These are phyloP conservation scores for Setaria italica DNA, from an alignment of 202 grass and related monocot species.

Conservation along the genomic window DNA sequence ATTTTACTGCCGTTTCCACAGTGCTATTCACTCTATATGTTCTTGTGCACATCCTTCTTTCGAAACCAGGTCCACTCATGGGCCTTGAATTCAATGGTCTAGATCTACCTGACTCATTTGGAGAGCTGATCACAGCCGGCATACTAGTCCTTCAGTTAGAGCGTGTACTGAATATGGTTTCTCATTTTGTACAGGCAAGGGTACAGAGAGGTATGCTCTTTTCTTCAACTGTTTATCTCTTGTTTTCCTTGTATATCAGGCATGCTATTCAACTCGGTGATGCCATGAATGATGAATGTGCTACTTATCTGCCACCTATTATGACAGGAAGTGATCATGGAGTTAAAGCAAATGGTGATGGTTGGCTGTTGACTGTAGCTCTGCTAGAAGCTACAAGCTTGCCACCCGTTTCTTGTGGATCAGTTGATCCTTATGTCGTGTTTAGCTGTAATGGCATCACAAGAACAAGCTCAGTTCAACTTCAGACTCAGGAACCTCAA, in stretches of 20 bases:
- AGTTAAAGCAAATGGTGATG: conserved; percentile 69
- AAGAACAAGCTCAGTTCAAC: conserved; percentile 86
- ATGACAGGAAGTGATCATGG: conserved; percentile 73
- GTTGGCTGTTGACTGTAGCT: conserved; percentile 88
- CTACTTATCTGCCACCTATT: conserved; percentile 9
- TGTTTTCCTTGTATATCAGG: neutral
- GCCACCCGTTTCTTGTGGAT: conserved; percentile 61
- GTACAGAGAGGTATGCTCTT: conserved; percentile 63
- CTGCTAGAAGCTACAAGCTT: conserved; percentile 76
- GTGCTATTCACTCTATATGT: conserved; percentile 69
- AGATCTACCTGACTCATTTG: conserved; percentile 85
- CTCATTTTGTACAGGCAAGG: conserved; percentile 84
- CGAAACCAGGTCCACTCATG: conserved; percentile 45
- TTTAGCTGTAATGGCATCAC: conserved; percentile 84
- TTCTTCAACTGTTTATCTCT: neutral
- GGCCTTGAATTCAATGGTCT: conserved; percentile 85
- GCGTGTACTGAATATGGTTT: conserved; percentile 62
- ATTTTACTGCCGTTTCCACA: conserved; percentile 67
- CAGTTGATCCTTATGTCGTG: conserved; percentile 80
- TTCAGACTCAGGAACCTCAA: conserved; percentile 77
- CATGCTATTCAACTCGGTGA: neutral
- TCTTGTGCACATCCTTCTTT: conserved; percentile 78
- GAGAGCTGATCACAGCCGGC: conserved; percentile 70
- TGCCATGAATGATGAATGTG: neutral
- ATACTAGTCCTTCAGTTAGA: conserved; percentile 75